phyloP scores from a whole-genome alignment of 2,329 filamentous ascomycete genomes.

The Fusarium sarcochroum region DNA sequence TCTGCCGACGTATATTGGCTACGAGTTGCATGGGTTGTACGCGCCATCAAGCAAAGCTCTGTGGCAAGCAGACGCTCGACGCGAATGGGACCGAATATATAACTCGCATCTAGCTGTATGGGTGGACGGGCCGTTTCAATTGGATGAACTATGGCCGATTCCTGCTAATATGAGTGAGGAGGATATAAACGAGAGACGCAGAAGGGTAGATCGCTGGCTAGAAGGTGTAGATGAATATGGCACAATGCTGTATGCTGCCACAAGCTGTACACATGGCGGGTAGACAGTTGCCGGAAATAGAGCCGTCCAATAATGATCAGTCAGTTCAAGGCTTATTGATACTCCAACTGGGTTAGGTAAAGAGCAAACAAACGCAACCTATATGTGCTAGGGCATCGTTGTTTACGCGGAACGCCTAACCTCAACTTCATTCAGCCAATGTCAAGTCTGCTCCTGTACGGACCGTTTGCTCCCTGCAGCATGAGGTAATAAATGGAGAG shows the following conservation, averaged over 20 bases:
- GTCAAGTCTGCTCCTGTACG: too few relatives aligned
- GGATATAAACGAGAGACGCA: conserved; percentile 49
- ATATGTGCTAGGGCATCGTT: too few relatives aligned
- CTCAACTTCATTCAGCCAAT: too few relatives aligned
- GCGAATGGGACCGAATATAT: conserved; percentile 61
- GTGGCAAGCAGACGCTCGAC: conserved; percentile 58
- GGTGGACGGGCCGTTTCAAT: conserved; percentile 57
- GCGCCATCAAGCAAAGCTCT: conserved; percentile 58
- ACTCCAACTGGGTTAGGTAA: too few relatives aligned
- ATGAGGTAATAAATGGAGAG: too few relatives aligned
- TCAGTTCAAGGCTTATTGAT: too few relatives aligned
- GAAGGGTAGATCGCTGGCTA: conserved; percentile 64
- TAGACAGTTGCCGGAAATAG: conserved; percentile 18
- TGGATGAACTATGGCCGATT: conserved; percentile 67
- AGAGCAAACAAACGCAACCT: too few relatives aligned
- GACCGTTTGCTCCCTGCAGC: too few relatives aligned
- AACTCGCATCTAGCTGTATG: conserved; percentile 59
- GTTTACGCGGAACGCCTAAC: too few relatives aligned
- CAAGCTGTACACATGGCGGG: conserved; percentile 60
- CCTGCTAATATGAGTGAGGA: conserved; percentile 50
- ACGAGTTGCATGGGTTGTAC: conserved; percentile 61
- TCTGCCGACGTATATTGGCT: conserved; percentile 63
- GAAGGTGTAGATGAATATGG: conserved; percentile 67
- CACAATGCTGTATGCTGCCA: conserved; percentile 66
- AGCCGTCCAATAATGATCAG: too few relatives aligned